Evolutionary conservation across 2,329 filamentous ascomycete genomes (phyloP), one percentile per base, ranked within the genome.

Genomic region (Neonectria coccinea): DNA sequence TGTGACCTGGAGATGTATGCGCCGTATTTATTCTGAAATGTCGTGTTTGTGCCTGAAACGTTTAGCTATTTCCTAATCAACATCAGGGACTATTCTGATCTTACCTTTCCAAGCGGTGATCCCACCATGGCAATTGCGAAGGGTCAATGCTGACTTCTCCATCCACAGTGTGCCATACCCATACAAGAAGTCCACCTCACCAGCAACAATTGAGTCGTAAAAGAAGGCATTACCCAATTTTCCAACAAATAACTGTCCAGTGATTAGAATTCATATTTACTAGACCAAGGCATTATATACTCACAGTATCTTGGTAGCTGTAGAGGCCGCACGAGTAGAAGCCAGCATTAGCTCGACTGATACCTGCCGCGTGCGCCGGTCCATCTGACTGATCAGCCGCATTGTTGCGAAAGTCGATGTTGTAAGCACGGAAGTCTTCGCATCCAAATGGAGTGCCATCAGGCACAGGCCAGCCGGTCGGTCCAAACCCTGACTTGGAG

Each of bases 291-390:
- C 12, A 3, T 2, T 2, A 16, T 10, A 5, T 11, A 29, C 79
- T 59, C 62, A 85, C 87, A 8, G 89, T 92, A 66, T 92, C 89
- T 76, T 91, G 89, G 71, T 89, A 91, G 62, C 85, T 88, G 72
- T 89, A 89, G 70, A 91, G 87, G 0, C 88, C 87, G 51, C 86
- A 89, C 51, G 85, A 86, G 73, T 91, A 92, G 73, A 92, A 91
- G 0, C 88, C 88, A 0, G 87, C 84, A 72, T 91, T 91, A 0
- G 89, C 88, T 48, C 87, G 85, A 66, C 85, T 86, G 5, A 90
- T 81, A 18, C 85, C 87, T 7, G 91, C 72, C 0, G 89, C 89
- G 44, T 90, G 83, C 4, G 85, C 82, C 0, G 89, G 89, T 0
- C 88, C 88, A 39, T 81, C 81, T 2, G 84, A 68, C 25, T 75